phyloP scores from a whole-genome alignment of 148 eudicot genomes.

The Linanthus parryae region DNA sequence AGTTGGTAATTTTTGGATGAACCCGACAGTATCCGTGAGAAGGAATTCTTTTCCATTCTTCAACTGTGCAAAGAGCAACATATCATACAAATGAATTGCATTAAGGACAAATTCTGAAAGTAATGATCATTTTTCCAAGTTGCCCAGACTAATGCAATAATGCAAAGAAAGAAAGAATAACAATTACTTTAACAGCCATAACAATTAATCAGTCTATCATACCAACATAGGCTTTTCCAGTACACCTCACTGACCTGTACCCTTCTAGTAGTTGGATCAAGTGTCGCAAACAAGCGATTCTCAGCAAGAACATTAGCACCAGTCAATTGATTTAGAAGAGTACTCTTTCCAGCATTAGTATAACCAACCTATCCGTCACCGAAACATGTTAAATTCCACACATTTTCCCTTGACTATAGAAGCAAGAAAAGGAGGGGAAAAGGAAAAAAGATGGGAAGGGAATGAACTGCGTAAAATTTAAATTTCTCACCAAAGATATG shows the following conservation, averaged over 20 bases:
- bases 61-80: conserved; percentile 51
- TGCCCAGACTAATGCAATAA: neutral
- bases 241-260: conserved; percentile 62
- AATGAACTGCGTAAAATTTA: neutral
- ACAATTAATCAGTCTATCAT: conserved; percentile 85
- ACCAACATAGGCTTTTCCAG: conserved; percentile 61
- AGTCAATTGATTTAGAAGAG: conserved; percentile 79
- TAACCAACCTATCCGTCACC: conserved; percentile 98
- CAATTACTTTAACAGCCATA: neutral
- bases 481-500: conserved; percentile 69
- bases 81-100: conserved; percentile 11
- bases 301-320: conserved; percentile 97
- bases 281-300: conserved; percentile 93
- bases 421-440: neutral
- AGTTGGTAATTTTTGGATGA: conserved; percentile 93
- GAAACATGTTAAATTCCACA: too few species aligned
- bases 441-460: neutral
- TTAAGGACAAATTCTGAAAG: conserved; percentile 10
- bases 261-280: conserved; percentile 98
- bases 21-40: conserved; percentile 94
- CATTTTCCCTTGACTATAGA: neutral
- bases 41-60: conserved; percentile 86
- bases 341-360: conserved; percentile 99
- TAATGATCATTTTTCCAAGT: neutral
- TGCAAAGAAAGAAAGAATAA: neutral